Base-by-base conservation (phyloP, 1,139 yeast species). In the Meyerozyma smithsonii region DNA sequence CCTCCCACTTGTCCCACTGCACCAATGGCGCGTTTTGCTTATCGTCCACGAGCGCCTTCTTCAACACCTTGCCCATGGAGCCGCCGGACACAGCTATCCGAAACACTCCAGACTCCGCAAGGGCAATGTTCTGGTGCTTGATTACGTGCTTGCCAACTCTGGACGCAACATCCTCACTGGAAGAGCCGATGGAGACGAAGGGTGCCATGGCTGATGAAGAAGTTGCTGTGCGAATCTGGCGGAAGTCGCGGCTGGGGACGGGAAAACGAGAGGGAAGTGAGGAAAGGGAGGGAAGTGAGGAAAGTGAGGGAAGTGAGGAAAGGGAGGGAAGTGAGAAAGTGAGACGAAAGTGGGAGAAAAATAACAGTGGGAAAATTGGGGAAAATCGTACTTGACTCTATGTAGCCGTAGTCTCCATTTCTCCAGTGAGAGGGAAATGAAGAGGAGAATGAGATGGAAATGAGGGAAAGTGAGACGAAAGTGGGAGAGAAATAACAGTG, bases 71-170 rank as follows among this genome's bases (percentile, higher is more conserved):
- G 20, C 90, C 87, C 50, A 89, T 70, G 4, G 96, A 87, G 2
- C 97, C 97, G 33, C 97, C 97, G 42, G 94, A 83, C 36, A 90
- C 72, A 17, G 96, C 97, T 46, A 90, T 72, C 49, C 76, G 77
- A 64, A 90, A 90, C 19, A 59, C 57, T 42, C 53, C 63, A 34
- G 54, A 57, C 32, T 48, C 47, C 20, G 58, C 51, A 43, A 84
- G 62, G 2, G 80, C 80, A 23, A 64, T 58, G 45, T 79, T 65
- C 58, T 84, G 92, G 38, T 70, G 59, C 39, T 69, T 61, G 25
- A 84, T 51, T 32, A 84, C 67, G 53, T 74, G 75, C 36, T 61
- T 51, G 11, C 79, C 89, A 37, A 83, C 77, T 2, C 80, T 71
- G 35, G 63, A 59, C 46, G 89, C 83, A 35, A 83, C 81, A 20